Evolutionary conservation across 108 stramenopile genomes (phyloP).

Genomic region (Bacterosira constricta): DNA sequence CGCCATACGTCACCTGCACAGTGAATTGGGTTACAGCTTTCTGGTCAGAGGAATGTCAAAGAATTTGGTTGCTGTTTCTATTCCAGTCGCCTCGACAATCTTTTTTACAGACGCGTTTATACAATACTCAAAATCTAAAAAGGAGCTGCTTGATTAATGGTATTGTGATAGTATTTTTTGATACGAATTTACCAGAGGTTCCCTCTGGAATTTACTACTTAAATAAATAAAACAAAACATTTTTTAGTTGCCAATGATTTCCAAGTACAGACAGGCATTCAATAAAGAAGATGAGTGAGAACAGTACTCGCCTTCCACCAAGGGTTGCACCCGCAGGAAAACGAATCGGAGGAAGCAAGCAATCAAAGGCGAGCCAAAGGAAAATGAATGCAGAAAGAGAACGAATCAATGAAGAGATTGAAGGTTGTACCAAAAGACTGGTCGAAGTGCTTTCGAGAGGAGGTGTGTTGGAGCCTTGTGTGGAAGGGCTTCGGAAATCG

Average conservation of each 20-base stretch:
- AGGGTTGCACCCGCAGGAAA: too few species aligned
- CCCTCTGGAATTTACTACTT: too few species aligned
- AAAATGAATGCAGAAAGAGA: slow-evolving; percentile 2
- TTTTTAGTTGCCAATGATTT: too few species aligned
- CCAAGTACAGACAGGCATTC: too few species aligned
- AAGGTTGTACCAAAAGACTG: neutral
- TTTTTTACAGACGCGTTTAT: slow-evolving; percentile 94
- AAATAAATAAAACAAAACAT: too few species aligned
- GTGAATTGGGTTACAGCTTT: slow-evolving; percentile 67
- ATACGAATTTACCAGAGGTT: too few species aligned
- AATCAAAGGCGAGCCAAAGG: neutral
- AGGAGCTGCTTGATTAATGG: neutral
- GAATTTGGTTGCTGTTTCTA: slow-evolving; percentile 95
- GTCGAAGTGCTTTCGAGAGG: slow-evolving; percentile 15
- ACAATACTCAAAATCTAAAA: slow-evolving; percentile 42
- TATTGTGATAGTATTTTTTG: neutral
- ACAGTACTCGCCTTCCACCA: too few species aligned
- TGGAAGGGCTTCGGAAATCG: neutral
- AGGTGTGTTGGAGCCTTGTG: slow-evolving; percentile 9
- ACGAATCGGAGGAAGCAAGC: neutral
- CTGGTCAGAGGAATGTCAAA: slow-evolving; percentile 86
- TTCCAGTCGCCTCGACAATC: slow-evolving; percentile 94
- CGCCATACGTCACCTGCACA: slow-evolving; percentile 57
- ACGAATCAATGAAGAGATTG: slow-evolving; percentile 12
- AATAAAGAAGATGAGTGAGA: too few species aligned